phyloP scores from a whole-genome alignment of 2,329 filamentous ascomycete species.

The Hypoxylon sp. region DNA sequence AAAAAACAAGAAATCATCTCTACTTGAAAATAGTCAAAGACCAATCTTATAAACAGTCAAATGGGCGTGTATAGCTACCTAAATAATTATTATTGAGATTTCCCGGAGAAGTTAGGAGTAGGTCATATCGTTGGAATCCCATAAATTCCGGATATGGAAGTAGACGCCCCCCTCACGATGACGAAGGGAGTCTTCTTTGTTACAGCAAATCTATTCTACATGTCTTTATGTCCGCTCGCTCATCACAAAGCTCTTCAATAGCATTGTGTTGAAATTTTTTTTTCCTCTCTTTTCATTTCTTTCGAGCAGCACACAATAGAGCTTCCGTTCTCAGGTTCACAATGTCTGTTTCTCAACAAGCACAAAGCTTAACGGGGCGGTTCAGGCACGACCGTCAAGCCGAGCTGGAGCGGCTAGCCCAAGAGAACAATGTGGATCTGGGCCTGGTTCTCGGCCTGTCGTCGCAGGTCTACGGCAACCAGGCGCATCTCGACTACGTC shows the following conservation, averaged over 20 bases:
- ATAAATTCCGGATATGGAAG: conserved; percentile 30
- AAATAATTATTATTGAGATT: too few species aligned
- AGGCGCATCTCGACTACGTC: conserved; percentile 37
- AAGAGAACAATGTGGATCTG: conserved; percentile 25
- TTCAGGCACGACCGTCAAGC: conserved; percentile 30
- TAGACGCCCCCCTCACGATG: conserved; percentile 4
- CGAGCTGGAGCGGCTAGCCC: conserved; percentile 30
- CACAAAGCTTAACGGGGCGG: conserved; percentile 21
- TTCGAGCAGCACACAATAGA: too few species aligned
- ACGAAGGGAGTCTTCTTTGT: conserved; percentile 23
- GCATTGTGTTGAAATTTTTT: too few species aligned
- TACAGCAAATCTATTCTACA: not conserved
- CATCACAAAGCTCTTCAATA: conserved; percentile 21
- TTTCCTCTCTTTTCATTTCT: too few species aligned
- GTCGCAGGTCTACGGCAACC: conserved; percentile 19
- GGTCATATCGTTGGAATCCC: too few species aligned
- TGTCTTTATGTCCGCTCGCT: not conserved
- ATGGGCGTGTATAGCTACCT: too few species aligned
- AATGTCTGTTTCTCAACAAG: too few species aligned
- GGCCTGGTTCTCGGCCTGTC: conserved; percentile 37
- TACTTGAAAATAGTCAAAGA: too few species aligned
- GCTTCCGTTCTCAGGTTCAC: too few species aligned
- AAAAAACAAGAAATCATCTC: too few species aligned
- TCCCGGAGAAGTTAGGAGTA: too few species aligned
- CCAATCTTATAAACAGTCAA: too few species aligned